Percentiles rank a stretch among this genome's conserved stretches.
Evolutionary conservation across 2,329 filamentous ascomycete species (phyloP).

Genomic region (Hyphodiscus sp.): DNA sequence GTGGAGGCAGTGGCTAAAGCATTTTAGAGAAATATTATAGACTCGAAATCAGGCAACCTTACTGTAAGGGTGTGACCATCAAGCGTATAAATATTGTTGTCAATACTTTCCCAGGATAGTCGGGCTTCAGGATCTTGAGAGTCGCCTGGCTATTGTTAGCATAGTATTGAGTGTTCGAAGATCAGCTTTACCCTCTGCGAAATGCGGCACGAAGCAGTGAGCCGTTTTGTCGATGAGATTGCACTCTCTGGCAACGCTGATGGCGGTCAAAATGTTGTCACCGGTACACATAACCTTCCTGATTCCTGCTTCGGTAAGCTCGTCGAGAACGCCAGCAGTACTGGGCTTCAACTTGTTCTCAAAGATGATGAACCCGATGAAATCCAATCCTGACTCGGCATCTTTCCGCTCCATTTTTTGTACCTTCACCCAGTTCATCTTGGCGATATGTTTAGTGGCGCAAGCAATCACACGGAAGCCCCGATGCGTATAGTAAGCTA

Average conservation of each 20-base stretch:
- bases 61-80: constrained; percentile 72
- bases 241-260: constrained; percentile 91
- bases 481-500: constrained; percentile 88
- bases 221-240: constrained; percentile 71
- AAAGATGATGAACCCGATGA: constrained; percentile 95
- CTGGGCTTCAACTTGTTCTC: constrained; percentile 96
- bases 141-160: constrained; percentile 45
- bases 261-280: constrained; percentile 94
- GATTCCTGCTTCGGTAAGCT: constrained; percentile 77
- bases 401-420: constrained; percentile 88
- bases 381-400: constrained; percentile 76
- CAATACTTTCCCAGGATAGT: constrained; percentile 90
- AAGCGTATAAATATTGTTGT: constrained; percentile 70
- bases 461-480: constrained; percentile 96
- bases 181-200: constrained; percentile 57
- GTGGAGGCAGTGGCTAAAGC: constrained; percentile 60
- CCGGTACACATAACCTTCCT: constrained; percentile 94
- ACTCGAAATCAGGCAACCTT: constrained; percentile 20
- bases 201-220: constrained; percentile 90
- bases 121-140: constrained; percentile 65
- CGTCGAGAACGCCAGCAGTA: constrained; percentile 73
- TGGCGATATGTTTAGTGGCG: constrained; percentile 80
- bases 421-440: constrained; percentile 87
- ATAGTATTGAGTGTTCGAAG: background rate
- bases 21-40: constrained; percentile 7